These are phyloP conservation scores for Quercus gilva DNA, from an alignment of 306 rosid genomes.

Conservation along the genomic window DNA sequence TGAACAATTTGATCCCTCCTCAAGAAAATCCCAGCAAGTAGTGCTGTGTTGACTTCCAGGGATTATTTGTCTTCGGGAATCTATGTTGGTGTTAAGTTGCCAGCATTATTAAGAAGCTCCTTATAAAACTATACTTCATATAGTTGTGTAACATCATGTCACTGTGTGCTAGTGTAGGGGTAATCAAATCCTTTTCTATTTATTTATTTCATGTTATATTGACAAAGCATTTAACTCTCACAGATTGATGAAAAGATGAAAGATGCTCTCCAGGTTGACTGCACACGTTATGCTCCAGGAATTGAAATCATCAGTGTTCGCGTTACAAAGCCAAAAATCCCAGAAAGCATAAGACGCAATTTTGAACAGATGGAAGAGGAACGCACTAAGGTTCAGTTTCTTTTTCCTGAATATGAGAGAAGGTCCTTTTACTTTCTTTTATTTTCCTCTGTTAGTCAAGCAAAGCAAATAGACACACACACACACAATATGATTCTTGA, in stretches of 20 bases:
- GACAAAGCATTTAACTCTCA: constrained; percentile 19
- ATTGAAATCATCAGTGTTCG: constrained; percentile 88
- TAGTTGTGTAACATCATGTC: neutral
- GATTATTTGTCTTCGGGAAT: no score
- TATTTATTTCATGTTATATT: neutral
- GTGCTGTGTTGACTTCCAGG: neutral
- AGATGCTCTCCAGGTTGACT: constrained; percentile 90
- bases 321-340: constrained; percentile 90
- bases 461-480: neutral
- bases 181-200: neutral
- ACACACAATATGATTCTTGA: neutral
- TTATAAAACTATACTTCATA: neutral
- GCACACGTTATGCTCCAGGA: constrained; percentile 93
- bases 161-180: neutral
- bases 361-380: constrained; percentile 96
- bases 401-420: constrained; percentile 11
- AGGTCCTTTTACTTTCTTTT: neutral
- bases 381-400: constrained; percentile 78
- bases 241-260: constrained; percentile 98
- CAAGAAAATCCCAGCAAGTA: neutral
- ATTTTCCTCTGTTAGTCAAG: neutral
- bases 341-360: constrained; percentile 67
- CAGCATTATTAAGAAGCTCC: neutral
- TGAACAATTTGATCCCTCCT: constrained; percentile 8
- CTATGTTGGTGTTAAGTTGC: neutral